Percentiles rank a stretch among this genome's conserved stretches.
Evolutionary conservation across 805 yeast species (phyloP).

Genomic region (Candida parachauliodes): DNA sequence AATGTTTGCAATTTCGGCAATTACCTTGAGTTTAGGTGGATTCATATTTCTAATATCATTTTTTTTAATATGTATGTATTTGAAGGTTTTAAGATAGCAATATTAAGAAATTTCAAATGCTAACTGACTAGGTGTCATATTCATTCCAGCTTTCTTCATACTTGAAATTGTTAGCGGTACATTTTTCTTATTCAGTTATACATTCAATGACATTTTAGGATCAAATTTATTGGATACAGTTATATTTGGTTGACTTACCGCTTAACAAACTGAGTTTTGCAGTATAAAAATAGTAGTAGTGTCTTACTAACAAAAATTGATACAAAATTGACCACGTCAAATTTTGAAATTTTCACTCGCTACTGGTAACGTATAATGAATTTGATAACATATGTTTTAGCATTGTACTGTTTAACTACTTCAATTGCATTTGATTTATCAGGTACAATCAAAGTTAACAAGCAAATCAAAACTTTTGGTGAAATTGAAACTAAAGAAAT

Average conservation of each 20-base stretch:
- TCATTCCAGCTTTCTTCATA: conserved; percentile 11
- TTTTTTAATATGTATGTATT: conserved; percentile 13
- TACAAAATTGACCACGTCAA: conserved; percentile 18
- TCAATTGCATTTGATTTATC: conserved; percentile 26
- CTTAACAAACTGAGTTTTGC: background rate
- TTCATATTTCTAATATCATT: conserved; percentile 9
- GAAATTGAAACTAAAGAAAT: conserved; percentile 28
- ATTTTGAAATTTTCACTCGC: background rate
- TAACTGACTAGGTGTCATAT: conserved; percentile 10
- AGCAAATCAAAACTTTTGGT: conserved; percentile 23
- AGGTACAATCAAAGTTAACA: conserved; percentile 27
- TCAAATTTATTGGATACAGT: conserved; percentile 8
- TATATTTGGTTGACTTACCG: background rate
- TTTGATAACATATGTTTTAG: conserved; percentile 13
- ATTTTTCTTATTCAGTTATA: conserved; percentile 7
- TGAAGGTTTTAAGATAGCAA: background rate
- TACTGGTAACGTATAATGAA: conserved; percentile 15
- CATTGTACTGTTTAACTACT: conserved; percentile 19
- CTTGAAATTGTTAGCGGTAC: conserved; percentile 10
- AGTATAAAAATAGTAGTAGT: too few relatives aligned
- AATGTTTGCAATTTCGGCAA: conserved; percentile 16
- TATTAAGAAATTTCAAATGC: background rate
- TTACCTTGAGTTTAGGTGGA: conserved; percentile 11
- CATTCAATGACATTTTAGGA: conserved; percentile 6
- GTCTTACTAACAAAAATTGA: too few relatives aligned